Base-by-base conservation (phyloP, 1,139 yeast genomes). In the Magnusiomyces sp. region DNA sequence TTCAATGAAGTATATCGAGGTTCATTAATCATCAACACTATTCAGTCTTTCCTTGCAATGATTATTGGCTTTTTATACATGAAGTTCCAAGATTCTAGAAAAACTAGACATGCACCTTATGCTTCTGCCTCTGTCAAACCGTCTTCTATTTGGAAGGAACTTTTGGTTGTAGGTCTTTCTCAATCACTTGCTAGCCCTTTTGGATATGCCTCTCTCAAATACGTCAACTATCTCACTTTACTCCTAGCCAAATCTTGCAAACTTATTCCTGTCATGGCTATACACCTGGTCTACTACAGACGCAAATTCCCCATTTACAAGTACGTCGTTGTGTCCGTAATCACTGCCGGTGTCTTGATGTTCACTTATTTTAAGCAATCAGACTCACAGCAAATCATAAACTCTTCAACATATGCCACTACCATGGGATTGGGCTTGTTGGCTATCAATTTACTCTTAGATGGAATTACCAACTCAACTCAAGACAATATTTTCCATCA, bases 211-310 rank as follows among this genome's bases (percentile, higher is more conserved):
- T 80, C 95, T 11, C 71, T 92, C 55, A 73, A 76, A 48, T 88
- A 92, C 62, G 94, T 92, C 43, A 95, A 88, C 63, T 92, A 87
- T 63, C 72, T 92, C 62, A 84, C 95, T 0, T 83, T 79, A 59
- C 75, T 92, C 57, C 74, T 92, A 55, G 95, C 97, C 39, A 92
- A 92, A 64, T 84, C 95, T 47, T 92, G 98, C 65, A 92, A 92
- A 62, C 74, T 92, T 64, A 79, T 92, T 34, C 99, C 99, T 0
- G 95, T 90, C 23, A 82, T 92, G 84, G 65, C 86, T 36, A 83
- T 92, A 2, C 97, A 89, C 61, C 69, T 83, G 54, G 59, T 81
- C n/a, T 63, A 86, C 23, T 92, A 89, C 67, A 74, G 83, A 40
- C 79, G 87, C 5, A 71, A 69, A 51, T 92, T 87, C 65, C 92